Evolutionary conservation across 164 flowering plant genomes (phyloP).

Genomic region (Liriodendron chinense): DNA sequence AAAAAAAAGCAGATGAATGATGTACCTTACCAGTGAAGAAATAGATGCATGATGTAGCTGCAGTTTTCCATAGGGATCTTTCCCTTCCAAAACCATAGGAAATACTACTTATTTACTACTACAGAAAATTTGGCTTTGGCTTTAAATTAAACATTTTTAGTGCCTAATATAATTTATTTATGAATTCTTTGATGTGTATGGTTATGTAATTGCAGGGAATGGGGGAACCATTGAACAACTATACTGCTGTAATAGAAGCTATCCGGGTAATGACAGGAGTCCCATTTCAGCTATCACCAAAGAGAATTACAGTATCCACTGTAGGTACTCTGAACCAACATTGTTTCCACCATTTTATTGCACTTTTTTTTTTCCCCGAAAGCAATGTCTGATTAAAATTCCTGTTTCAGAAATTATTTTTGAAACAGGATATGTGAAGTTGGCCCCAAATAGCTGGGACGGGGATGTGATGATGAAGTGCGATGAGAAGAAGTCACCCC

Average conservation of each 20-base stretch:
- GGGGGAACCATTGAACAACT: slow-evolving; percentile 98
- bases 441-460: background rate
- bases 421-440: background rate
- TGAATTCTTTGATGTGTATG: background rate
- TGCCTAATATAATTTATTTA: background rate
- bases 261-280: slow-evolving; percentile 59
- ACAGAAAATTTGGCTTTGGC: too few relatives aligned
- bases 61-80: too few relatives aligned
- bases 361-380: background rate
- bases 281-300: slow-evolving; percentile 84
- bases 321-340: slow-evolving; percentile 37
- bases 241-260: slow-evolving; percentile 75
- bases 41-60: background rate
- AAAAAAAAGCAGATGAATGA: background rate
- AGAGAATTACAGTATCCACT: slow-evolving; percentile 89
- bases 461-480: too few relatives aligned
- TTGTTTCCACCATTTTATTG: background rate
- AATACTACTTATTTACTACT: too few relatives aligned
- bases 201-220: slow-evolving; percentile 64
- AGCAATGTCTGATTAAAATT: background rate
- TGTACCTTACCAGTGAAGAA: background rate
- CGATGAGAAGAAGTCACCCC: too few relatives aligned
- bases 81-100: too few relatives aligned
- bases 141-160: background rate
- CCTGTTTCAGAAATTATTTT: background rate